A percentile compares a stretch with the other conserved stretches of the same genome.
phyloP scores from a whole-genome alignment of 2,329 filamentous ascomycete species.

The Colletotrichum destructivum region DNA sequence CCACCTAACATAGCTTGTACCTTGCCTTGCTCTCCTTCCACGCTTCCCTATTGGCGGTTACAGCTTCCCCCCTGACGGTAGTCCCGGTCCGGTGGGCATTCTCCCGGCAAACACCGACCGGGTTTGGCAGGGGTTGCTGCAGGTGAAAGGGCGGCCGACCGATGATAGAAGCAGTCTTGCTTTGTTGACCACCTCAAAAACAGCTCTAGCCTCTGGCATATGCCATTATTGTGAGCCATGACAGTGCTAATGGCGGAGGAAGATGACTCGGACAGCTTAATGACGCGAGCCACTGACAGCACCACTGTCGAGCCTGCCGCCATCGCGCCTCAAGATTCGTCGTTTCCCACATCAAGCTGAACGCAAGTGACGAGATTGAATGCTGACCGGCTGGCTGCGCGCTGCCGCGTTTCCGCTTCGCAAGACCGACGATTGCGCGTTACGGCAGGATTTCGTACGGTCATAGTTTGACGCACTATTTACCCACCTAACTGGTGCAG shows the following conservation, averaged over 20 bases:
- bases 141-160: slow-evolving; percentile 25
- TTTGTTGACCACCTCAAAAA: background rate
- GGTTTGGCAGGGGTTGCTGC: slow-evolving; percentile 34
- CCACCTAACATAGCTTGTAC: background rate
- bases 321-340: slow-evolving; percentile 11
- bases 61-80: slow-evolving; percentile 20
- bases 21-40: background rate
- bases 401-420: slow-evolving; percentile 1
- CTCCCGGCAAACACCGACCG: slow-evolving; percentile 35
- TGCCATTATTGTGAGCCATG: too few species aligned
- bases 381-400: slow-evolving; percentile 20
- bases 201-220: background rate
- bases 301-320: slow-evolving; percentile 2
- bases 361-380: slow-evolving; percentile 15
- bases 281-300: too few species aligned
- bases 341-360: slow-evolving; percentile 6
- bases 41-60: slow-evolving; percentile 29
- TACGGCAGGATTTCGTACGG: background rate
- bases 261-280: too few species aligned
- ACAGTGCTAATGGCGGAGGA: too few species aligned
- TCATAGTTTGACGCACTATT: too few species aligned
- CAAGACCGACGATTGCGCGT: background rate
- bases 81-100: slow-evolving; percentile 30
- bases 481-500: too few species aligned
- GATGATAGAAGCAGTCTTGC: background rate